Evolutionary conservation across 139 green algal genomes (phyloP).

Genomic region (Micractinium conductrix): DNA sequence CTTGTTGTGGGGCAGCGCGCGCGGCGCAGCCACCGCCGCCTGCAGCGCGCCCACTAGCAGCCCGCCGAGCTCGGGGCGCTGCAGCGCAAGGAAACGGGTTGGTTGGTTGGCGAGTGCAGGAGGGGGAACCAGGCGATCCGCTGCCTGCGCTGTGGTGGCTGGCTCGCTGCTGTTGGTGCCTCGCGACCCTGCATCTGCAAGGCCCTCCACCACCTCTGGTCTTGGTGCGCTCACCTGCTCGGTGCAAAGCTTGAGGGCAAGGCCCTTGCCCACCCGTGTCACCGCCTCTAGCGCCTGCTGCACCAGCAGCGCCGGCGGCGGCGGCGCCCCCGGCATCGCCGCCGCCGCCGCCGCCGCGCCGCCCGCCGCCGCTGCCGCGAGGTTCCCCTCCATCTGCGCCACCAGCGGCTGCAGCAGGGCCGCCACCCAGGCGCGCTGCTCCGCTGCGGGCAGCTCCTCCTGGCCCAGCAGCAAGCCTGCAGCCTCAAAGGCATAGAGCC

Average conservation of each 20-base stretch:
- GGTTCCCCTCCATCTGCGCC: constrained; percentile 54
- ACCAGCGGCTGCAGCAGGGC: constrained; percentile 71
- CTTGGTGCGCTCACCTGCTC: too few species aligned
- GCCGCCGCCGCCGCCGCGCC: not conserved
- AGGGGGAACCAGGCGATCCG: too few species aligned
- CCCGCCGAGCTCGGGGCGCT: constrained; percentile 69
- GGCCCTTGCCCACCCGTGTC: constrained; percentile 81
- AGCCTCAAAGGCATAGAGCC: constrained; percentile 91
- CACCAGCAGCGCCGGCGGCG: constrained; percentile 40
- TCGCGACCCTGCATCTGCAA: too few species aligned
- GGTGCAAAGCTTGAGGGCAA: constrained; percentile 68
- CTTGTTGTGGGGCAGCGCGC: constrained; percentile 60
- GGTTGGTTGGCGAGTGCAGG: too few species aligned
- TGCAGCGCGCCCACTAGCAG: constrained; percentile 18
- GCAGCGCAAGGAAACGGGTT: too few species aligned
- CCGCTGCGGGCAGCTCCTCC: constrained; percentile 72
- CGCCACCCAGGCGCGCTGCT: constrained; percentile 66
- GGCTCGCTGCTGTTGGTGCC: too few species aligned
- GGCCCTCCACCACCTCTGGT: too few species aligned
- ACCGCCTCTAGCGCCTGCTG: constrained; percentile 80
- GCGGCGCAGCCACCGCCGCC: constrained; percentile 44
- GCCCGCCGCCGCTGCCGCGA: constrained; percentile 17
- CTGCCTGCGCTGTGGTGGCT: too few species aligned
- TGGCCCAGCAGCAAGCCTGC: constrained; percentile 83
- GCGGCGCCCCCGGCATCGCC: constrained; percentile 33